A percentile compares a stretch with the other conserved stretches of the same genome.
These are phyloP conservation scores for Simplicillium aogashimaense DNA, from an alignment of 2,329 filamentous ascomycete genomes.

Conservation along the genomic window DNA sequence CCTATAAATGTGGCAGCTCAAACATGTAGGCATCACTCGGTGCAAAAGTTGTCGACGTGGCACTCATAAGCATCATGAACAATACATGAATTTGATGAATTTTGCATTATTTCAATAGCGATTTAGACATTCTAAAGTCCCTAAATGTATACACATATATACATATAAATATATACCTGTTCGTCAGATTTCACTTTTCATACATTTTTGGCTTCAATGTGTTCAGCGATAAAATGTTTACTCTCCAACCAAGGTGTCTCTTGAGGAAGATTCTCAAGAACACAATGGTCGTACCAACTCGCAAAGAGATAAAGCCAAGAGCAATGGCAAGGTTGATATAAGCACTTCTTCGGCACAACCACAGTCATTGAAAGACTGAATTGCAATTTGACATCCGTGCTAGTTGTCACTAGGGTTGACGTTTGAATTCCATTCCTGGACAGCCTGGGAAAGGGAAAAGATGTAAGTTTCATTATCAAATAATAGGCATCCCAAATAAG, in stretches of 20 bases:
- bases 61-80: neutral
- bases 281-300: neutral
- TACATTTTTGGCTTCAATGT: no score
- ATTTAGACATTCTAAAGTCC: neutral
- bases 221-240: constrained; percentile 2
- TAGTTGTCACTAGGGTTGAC: constrained; percentile 19
- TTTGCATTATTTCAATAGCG: neutral
- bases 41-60: neutral
- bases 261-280: neutral
- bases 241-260: constrained; percentile 1
- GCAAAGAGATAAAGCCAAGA: neutral
- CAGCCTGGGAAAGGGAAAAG: no score
- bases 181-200: neutral
- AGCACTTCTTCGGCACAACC: constrained; percentile 99
- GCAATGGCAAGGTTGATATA: constrained; percentile 45
- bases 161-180: neutral
- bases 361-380: constrained; percentile 72
- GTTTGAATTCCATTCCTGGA: no score
- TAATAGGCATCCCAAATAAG: no score
- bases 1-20: constrained; percentile 7
- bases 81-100: neutral
- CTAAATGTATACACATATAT: no score
- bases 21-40: neutral
- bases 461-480: no score
- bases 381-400: constrained; percentile 99